Evolutionary conservation across 495 filamentous ascomycete species (phyloP), one percentile per base, ranked within the genome.

Genomic region (Xanthoparmelia taractica): DNA sequence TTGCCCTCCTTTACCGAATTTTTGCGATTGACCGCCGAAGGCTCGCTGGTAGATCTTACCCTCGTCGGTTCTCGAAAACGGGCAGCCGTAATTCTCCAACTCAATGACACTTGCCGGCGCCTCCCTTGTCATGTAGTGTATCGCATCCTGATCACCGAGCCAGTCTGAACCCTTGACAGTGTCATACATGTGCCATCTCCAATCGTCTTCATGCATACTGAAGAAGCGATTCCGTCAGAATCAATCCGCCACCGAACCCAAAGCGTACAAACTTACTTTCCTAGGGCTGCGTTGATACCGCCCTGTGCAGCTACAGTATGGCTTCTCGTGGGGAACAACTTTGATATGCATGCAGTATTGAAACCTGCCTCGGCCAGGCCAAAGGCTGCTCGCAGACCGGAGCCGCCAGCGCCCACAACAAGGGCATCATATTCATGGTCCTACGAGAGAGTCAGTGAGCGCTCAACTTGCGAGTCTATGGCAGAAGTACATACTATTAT

Each of bases 181-280:
- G 77, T 97, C 93, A 81, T 97, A 97, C 93, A 97, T 97, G 80
- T 97, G 93, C 93, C 93, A 97, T 76, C 93, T 87, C 93, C 93
- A 97, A 80, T 97, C 93, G 75, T 97, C 93, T 73, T 84, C 77
- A 75, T 88, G 85, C 86, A 90, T 89, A 75, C 82, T 85, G 67
- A 64, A 69, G 5, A 47, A 47, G 12, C 29, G 43, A 18, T n/a
- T 15, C 23, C 31, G 38, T 66, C 57, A 67, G 58, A 31, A 57
- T 15, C 29, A 17, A 41, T 58, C 11, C 11, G 36, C 20, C 40
- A 38, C 2, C 47, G 33, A n/a, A 27, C 27, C 7, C 18, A 18
- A 55, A 17, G 34, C 47, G 18, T 23, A 41, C 17, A 57, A 64
- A 75, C 79, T 43, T 76, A 82, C 78, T 97, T 97, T 76, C 93